These are phyloP conservation scores for Angophora floribunda DNA, from an alignment of 345 rosid species.

Conservation along the genomic window DNA sequence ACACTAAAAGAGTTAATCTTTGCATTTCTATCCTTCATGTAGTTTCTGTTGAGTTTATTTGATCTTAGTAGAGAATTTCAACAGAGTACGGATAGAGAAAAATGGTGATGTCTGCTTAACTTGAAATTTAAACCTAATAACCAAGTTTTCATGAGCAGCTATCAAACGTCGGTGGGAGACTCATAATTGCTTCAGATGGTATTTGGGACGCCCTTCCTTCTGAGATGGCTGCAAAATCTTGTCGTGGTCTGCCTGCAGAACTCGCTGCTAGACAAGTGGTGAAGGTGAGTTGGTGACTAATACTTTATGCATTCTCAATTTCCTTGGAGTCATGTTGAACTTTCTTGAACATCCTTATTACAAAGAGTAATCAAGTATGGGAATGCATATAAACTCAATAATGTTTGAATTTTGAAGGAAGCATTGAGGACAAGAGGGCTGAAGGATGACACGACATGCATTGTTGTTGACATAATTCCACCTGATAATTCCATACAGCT, in stretches of 20 bases:
- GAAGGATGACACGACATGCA: slow-evolving; percentile 89
- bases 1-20: background rate
- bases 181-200: slow-evolving; percentile 89
- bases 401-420: slow-evolving; percentile 36
- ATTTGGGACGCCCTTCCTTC: slow-evolving; percentile 90
- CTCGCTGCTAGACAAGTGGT: slow-evolving; percentile 91
- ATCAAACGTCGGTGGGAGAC: slow-evolving; percentile 81
- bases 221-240: slow-evolving; percentile 58
- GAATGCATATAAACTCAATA: background rate
- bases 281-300: slow-evolving; percentile 35
- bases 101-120: background rate
- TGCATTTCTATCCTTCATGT: background rate
- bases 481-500: slow-evolving; percentile 40
- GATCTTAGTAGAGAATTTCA: background rate
- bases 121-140: background rate
- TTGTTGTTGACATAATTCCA: slow-evolving; percentile 84
- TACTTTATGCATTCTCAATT: background rate
- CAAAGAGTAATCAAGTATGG: background rate
- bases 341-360: background rate
- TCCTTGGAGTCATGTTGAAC: background rate
- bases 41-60: background rate
- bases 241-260: slow-evolving; percentile 79
- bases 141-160: slow-evolving; percentile 23
- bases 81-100: background rate
- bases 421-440: slow-evolving; percentile 73